phyloP scores from a whole-genome alignment of 2,329 filamentous ascomycete species.

The Verticillium dahliae region DNA sequence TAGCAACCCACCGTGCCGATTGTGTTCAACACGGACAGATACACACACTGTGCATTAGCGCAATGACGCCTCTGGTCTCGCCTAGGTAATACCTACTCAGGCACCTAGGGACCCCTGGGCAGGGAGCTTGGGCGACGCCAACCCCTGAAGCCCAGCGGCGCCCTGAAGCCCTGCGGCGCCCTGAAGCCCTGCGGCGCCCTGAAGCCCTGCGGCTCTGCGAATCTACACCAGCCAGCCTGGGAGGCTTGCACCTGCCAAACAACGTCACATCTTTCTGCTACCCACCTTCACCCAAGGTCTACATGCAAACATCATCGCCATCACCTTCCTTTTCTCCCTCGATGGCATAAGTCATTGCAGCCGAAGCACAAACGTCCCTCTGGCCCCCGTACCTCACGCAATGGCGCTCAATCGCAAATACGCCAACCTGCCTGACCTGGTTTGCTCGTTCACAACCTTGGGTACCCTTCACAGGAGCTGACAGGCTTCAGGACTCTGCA shows the following conservation, averaged over 20 bases:
- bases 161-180: neutral
- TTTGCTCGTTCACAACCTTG: conserved; percentile 27
- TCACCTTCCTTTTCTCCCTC: neutral
- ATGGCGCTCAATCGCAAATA: conserved; percentile 81
- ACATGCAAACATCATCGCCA: too few relatives aligned
- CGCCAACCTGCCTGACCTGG: conserved; percentile 72
- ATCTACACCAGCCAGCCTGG: neutral
- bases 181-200: neutral
- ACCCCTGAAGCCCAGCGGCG: neutral
- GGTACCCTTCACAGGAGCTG: conserved; percentile 3
- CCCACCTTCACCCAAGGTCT: neutral
- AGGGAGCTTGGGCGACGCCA: neutral
- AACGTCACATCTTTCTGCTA: neutral
- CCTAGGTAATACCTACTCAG: too few relatives aligned
- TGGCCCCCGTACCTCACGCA: conserved; percentile 2
- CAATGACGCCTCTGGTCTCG: neutral
- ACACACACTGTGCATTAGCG: neutral
- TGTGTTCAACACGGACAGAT: neutral
- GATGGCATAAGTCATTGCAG: neutral
- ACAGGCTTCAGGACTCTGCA: conserved; percentile 65
- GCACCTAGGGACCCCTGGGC: neutral
- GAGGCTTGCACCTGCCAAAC: neutral
- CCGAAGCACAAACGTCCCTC: neutral
- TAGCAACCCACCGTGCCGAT: neutral
- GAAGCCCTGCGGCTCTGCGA: neutral